phyloP scores from a whole-genome alignment of 768 basidiomycete species.

The Mrakia hoshinonis region DNA sequence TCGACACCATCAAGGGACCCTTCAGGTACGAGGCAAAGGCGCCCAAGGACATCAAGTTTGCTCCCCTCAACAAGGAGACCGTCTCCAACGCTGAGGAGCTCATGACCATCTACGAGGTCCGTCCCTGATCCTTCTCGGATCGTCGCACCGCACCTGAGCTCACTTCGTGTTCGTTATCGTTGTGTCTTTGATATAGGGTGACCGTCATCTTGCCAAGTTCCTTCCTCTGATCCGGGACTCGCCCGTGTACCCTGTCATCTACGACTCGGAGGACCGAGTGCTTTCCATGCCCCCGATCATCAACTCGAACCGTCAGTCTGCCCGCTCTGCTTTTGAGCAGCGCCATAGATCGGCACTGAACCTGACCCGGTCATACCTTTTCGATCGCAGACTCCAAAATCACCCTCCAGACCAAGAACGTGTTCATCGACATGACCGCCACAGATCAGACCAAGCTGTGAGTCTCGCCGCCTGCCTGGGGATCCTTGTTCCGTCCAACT shows the following conservation, averaged over 20 bases:
- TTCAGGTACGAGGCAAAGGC: conserved; percentile 52
- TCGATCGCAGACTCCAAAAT: conserved; percentile 75
- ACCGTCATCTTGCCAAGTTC: conserved; percentile 82
- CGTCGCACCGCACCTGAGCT: background rate
- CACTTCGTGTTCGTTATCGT: background rate
- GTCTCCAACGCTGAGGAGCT: conserved; percentile 78
- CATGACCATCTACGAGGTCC: conserved; percentile 87
- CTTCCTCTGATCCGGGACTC: conserved; percentile 88
- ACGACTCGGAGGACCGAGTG: conserved; percentile 76
- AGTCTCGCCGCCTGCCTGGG: background rate
- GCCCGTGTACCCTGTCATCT: conserved; percentile 95
- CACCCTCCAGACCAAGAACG: conserved; percentile 78
- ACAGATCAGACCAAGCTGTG: conserved; percentile 88
- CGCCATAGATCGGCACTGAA: background rate
- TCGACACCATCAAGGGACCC: conserved; percentile 76
- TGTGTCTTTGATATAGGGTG: conserved; percentile 50
- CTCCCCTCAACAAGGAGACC: conserved; percentile 69
- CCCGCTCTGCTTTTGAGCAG: background rate
- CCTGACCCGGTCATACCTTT: background rate
- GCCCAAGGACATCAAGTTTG: conserved; percentile 84
- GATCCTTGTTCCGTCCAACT: background rate
- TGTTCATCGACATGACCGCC: conserved; percentile 95
- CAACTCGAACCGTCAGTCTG: conserved; percentile 63
- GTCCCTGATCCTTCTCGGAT: conserved; percentile 30
- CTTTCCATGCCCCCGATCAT: conserved; percentile 98